Conservation (phyloP, 2,329 filamentous ascomycete genomes). For the Neopestalotiopsis sp. region DNA sequence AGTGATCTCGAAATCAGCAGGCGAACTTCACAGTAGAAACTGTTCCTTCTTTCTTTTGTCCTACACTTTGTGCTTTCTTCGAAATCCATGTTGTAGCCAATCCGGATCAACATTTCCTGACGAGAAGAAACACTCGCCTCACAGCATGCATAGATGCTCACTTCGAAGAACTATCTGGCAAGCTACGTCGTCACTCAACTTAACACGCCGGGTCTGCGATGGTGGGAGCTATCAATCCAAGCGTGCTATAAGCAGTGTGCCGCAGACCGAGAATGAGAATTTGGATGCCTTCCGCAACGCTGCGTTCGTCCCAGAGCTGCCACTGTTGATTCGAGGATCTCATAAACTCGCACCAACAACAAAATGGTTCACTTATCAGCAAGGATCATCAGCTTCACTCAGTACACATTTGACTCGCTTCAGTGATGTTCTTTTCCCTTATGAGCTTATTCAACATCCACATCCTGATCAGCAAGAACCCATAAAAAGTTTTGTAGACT, state of each 20-base stretch:
- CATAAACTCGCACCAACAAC: slow-evolving; percentile 27
- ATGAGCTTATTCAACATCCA: slow-evolving; percentile 27
- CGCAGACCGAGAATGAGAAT: slow-evolving; percentile 16
- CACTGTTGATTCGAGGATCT: slow-evolving; percentile 23
- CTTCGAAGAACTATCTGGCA: not conserved
- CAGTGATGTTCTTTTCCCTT: slow-evolving; percentile 29
- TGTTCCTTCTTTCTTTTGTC: not conserved
- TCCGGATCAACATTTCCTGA: not conserved
- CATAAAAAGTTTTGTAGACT: not conserved
- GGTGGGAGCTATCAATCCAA: not conserved
- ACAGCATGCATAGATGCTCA: not conserved
- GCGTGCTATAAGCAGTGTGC: slow-evolving; percentile 1
- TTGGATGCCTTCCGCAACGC: slow-evolving; percentile 26
- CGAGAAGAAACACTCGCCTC: not conserved
- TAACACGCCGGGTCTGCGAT: not conserved
- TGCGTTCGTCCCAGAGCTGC: slow-evolving; percentile 27
- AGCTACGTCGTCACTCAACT: not conserved
- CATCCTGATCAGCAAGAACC: not conserved
- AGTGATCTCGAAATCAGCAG: too few species aligned
- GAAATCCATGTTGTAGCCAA: not conserved
- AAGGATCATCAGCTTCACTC: slow-evolving; percentile 21
- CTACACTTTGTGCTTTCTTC: not conserved
- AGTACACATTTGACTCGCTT: slow-evolving; percentile 26
- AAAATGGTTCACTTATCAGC: slow-evolving; percentile 33
- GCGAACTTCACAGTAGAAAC: not conserved